phyloP scores from a whole-genome alignment of 306 rosid species.

The Dryas octopetala region DNA sequence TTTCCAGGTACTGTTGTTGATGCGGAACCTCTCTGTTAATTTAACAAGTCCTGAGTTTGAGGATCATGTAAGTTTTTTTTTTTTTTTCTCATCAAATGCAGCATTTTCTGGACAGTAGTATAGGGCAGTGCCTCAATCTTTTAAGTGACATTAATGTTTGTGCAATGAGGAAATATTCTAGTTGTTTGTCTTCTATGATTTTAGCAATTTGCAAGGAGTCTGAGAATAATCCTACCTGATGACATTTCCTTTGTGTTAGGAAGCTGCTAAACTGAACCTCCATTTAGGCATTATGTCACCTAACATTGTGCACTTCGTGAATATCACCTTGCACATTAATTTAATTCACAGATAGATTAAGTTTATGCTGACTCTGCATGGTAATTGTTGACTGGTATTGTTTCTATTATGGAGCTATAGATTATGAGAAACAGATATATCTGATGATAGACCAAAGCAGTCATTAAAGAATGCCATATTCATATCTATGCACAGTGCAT shows the following conservation, averaged over 20 bases:
- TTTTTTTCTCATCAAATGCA: background rate
- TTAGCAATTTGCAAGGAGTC: background rate
- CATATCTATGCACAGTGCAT: background rate
- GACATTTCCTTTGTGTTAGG: background rate
- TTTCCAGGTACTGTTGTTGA: slow-evolving; percentile 70
- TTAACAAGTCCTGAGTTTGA: slow-evolving; percentile 76
- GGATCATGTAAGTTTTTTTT: slow-evolving; percentile 61
- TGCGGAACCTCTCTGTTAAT: slow-evolving; percentile 78
- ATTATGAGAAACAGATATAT: background rate
- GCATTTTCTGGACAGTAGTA: slow-evolving; percentile 3
- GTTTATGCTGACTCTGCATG: background rate
- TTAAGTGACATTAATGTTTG: background rate
- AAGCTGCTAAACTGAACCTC: background rate
- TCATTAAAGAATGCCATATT: background rate
- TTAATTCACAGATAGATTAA: background rate
- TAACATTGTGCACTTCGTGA: background rate
- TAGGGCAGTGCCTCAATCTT: background rate
- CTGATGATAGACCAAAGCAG: background rate
- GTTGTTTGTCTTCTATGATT: background rate
- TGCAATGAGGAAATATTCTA: background rate
- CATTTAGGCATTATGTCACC: background rate
- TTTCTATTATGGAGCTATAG: background rate
- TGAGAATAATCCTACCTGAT: background rate
- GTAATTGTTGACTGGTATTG: background rate
- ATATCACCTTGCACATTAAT: background rate